Percentiles rank a stretch among this genome's conserved stretches.
Evolutionary conservation across 148 eudicot genomes (phyloP).

Genomic region (Linanthus parryae): DNA sequence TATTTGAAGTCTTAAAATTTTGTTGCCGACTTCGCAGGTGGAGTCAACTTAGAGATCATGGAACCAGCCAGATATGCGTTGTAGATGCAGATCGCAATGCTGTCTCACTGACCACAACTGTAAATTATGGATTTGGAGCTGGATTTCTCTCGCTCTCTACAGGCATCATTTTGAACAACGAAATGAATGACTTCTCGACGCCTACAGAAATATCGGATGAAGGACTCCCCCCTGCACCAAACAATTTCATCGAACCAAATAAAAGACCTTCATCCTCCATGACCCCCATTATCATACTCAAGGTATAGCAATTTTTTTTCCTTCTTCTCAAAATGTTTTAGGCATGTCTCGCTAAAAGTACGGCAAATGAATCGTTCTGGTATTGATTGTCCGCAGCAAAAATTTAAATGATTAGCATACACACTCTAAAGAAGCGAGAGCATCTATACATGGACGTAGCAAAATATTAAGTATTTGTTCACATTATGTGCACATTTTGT

Average conservation of each 20-base stretch:
- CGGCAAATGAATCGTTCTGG: no score
- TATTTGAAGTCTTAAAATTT: neutral
- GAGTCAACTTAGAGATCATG: slow-evolving; percentile 82
- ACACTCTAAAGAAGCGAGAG: no score
- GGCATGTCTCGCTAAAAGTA: no score
- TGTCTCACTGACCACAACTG: slow-evolving; percentile 83
- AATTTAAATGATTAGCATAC: no score
- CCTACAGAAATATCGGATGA: slow-evolving; percentile 57
- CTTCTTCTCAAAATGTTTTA: no score
- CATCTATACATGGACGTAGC: no score
- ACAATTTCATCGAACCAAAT: slow-evolving; percentile 69
- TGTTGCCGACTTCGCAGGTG: slow-evolving; percentile 36
- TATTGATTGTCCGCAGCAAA: no score
- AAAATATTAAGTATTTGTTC: no score
- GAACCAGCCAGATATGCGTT: slow-evolving; percentile 92
- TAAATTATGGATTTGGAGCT: slow-evolving; percentile 70
- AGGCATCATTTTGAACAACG: slow-evolving; percentile 70
- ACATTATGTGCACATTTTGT: no score
- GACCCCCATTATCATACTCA: slow-evolving; percentile 76
- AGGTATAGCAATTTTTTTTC: slow-evolving; percentile 25
- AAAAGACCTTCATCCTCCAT: slow-evolving; percentile 92
- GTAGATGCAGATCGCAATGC: slow-evolving; percentile 93
- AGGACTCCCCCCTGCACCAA: slow-evolving; percentile 71
- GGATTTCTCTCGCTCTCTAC: slow-evolving; percentile 72
- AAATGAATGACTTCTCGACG: slow-evolving; percentile 86